phyloP scores from a whole-genome alignment of 129 eudicot genomes.

The Flaveria robusta region DNA sequence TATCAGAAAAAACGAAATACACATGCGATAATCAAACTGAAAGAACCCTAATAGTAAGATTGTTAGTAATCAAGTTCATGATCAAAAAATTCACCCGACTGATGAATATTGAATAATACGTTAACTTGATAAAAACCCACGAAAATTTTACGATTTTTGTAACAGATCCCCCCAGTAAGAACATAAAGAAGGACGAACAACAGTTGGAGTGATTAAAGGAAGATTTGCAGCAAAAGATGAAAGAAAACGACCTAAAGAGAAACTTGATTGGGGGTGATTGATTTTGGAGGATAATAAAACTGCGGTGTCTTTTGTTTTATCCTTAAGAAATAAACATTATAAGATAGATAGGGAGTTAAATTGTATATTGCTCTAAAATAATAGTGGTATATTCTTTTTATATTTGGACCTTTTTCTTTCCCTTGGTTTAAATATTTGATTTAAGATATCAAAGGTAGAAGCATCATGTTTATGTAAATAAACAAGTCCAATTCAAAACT shows the following conservation, averaged over 20 bases:
- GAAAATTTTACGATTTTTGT: not conserved
- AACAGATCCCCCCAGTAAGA: not conserved
- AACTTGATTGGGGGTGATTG: not conserved
- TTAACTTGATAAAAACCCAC: conserved; percentile 3
- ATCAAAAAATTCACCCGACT: not conserved
- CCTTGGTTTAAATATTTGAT: not conserved
- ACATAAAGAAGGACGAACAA: not conserved
- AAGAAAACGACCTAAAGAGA: conserved; percentile 9
- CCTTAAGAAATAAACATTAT: not conserved
- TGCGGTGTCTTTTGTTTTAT: not conserved
- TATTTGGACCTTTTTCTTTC: not conserved
- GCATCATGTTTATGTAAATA: too few species aligned
- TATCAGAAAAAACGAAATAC: not conserved
- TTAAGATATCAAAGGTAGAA: too few species aligned
- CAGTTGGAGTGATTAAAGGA: not conserved
- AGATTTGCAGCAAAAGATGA: not conserved
- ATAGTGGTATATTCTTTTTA: not conserved
- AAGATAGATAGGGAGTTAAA: not conserved
- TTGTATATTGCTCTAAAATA: not conserved
- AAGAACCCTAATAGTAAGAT: conserved; percentile 3
- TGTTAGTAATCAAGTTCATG: not conserved
- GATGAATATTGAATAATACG: not conserved
- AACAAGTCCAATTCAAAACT: too few species aligned
- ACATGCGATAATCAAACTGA: not conserved
- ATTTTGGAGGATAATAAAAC: conserved; percentile 5